A percentile compares a stretch with the other conserved stretches of the same genome.
Evolutionary conservation across 2,329 filamentous ascomycete genomes (phyloP).

Genomic region (Talaromyces sp.): DNA sequence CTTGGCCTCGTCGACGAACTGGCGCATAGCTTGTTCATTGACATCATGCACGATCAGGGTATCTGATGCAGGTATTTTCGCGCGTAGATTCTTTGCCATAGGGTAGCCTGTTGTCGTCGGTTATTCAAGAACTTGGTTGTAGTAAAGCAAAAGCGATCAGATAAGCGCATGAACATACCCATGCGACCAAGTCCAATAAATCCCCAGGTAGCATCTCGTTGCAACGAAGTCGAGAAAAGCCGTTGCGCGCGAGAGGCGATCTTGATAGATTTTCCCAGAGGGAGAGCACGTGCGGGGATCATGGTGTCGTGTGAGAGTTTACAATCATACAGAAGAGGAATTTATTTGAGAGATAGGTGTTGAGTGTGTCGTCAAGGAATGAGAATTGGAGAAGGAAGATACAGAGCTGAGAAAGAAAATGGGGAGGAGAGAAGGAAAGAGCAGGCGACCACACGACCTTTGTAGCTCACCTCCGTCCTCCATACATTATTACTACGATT

Average conservation of each 20-base stretch:
- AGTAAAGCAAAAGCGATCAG: neutral
- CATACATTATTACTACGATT: neutral
- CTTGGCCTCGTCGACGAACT: constrained; percentile 56
- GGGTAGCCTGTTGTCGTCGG: constrained; percentile 52
- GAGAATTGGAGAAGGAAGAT: neutral
- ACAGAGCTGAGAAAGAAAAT: neutral
- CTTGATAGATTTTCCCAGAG: constrained; percentile 6
- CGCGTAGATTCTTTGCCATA: constrained; percentile 69
- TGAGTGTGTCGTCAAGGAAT: neutral
- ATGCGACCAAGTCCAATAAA: constrained; percentile 61
- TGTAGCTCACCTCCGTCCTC: neutral
- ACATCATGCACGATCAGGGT: constrained; percentile 64
- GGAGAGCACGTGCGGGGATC: constrained; percentile 18
- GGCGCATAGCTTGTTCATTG: constrained; percentile 55
- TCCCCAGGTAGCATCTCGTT: constrained; percentile 52
- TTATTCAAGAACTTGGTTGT: neutral
- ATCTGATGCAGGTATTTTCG: constrained; percentile 62
- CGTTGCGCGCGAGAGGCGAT: constrained; percentile 21
- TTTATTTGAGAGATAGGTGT: neutral
- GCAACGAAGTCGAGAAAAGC: constrained; percentile 48
- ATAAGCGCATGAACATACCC: constrained; percentile 44
- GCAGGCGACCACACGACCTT: constrained; percentile 7
- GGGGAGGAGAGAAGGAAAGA: neutral
- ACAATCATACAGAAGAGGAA: neutral
- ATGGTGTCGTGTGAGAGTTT: constrained; percentile 8